A percentile compares a stretch with the other conserved stretches of the same genome.
Evolutionary conservation across 495 filamentous ascomycete genomes (phyloP).

Genomic region (Hyphodiscus hymeniophilus): DNA sequence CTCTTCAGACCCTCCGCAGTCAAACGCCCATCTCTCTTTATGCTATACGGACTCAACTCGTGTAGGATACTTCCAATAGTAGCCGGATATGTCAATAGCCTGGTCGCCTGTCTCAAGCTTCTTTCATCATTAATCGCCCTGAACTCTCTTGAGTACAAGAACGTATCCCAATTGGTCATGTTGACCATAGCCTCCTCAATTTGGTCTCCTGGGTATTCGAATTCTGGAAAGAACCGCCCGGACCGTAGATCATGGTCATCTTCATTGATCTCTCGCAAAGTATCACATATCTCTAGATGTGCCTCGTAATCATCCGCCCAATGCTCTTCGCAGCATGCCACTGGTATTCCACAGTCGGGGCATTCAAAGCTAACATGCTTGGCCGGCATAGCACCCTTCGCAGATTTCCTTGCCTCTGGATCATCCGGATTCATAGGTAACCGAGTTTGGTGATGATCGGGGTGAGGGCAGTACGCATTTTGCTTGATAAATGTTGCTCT

Average conservation of each 20-base stretch:
- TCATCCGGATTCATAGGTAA: slow-evolving; percentile 50
- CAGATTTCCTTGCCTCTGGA: slow-evolving; percentile 42
- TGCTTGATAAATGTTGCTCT: slow-evolving; percentile 84
- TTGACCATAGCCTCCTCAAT: slow-evolving; percentile 89
- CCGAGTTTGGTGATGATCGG: slow-evolving; percentile 64
- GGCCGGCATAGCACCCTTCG: slow-evolving; percentile 48
- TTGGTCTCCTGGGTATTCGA: slow-evolving; percentile 79
- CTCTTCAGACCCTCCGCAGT: slow-evolving; percentile 87
- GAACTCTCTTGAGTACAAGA: slow-evolving; percentile 82
- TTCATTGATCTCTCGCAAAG: slow-evolving; percentile 85
- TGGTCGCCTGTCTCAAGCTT: slow-evolving; percentile 81
- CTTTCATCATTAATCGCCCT: slow-evolving; percentile 81
- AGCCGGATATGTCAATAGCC: slow-evolving; percentile 85
- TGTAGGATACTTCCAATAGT: slow-evolving; percentile 88
- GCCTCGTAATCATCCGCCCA: slow-evolving; percentile 92
- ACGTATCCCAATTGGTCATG: slow-evolving; percentile 98
- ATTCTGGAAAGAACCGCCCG: slow-evolving; percentile 88
- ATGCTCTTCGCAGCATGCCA: slow-evolving; percentile 88
- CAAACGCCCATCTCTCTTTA: slow-evolving; percentile 61
- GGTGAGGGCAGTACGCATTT: slow-evolving; percentile 88
- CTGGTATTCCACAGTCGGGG: slow-evolving; percentile 89
- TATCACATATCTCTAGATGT: slow-evolving; percentile 89
- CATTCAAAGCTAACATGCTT: slow-evolving; percentile 87
- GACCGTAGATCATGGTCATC: slow-evolving; percentile 93
- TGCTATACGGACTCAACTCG: slow-evolving; percentile 84